Evolutionary conservation across 2,329 filamentous ascomycete genomes (phyloP), one percentile per base, ranked within the genome.

Genomic region (Ceratocystis huliohia): DNA sequence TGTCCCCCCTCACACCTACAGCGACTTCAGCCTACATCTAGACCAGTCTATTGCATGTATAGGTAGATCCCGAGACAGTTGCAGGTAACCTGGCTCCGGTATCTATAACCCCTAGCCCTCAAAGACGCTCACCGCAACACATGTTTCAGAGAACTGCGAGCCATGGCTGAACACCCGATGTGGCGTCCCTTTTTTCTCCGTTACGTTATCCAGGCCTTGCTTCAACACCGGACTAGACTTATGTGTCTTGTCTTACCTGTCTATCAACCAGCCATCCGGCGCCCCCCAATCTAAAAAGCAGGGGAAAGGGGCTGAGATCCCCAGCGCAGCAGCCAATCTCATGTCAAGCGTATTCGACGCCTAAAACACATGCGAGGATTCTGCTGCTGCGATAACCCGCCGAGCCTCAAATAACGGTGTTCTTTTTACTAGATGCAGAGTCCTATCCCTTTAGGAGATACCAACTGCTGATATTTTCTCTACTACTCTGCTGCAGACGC

Each of bases 301-400:
- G 28, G 53, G 53, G 22, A 13, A 22, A 30, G 53, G 28, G 53
- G 7, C 53, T 8, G 33, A n/a, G 28, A 33, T 17, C 28, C 20
- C 33, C 33, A 13, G 25, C 20, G 15, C 20, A 57, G 1, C 13
- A 33, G 17, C 13, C 6, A 33, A 28, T 57, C 6, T 53, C 33
- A 25, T 53, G 13, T 53, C 20, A 53, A 53, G 10, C 20, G 20
- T 25, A 25, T 3, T 25, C 20, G 15, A 53, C 33, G 33, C 28
- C 56, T 59, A 17, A 59, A 30, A 59, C 56, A 33, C 56, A 33
- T 33, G 56, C 56, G 56, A 59, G 56, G 15, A n/a, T 37, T 59
- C 17, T 59, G 8, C 56, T 59, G 15, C 56, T 10, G 28, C 37
- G 28, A 33, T 30, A 59, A n/a, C n/a, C 56, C 28, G 13, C 33